phyloP scores from a whole-genome alignment of 176 grass and related monocot species.

The Oryza brachyantha region DNA sequence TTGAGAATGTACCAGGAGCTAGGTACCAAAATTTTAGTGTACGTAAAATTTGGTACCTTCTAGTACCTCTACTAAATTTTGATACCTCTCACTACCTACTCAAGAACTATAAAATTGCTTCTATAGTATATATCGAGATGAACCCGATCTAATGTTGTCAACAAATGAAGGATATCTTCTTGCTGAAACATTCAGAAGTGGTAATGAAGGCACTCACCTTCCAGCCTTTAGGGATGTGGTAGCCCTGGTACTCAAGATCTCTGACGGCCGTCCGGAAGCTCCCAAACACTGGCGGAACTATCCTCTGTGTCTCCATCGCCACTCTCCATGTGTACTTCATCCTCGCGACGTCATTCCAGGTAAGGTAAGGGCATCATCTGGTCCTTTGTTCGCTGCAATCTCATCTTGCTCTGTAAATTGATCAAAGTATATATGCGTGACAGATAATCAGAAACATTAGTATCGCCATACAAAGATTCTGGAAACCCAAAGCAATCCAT shows the following conservation, averaged over 20 bases:
- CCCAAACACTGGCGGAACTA: conserved; percentile 41
- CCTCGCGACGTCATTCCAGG: conserved; percentile 33
- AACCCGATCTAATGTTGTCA: background rate
- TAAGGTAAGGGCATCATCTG: conserved; percentile 6
- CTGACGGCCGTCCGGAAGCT: conserved; percentile 35
- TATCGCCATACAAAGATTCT: too few species aligned
- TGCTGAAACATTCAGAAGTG: too few species aligned
- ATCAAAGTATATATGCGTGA: background rate
- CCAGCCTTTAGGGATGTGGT: conserved; percentile 47
- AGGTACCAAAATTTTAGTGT: too few species aligned
- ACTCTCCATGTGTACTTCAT: conserved; percentile 52
- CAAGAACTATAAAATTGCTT: too few species aligned
- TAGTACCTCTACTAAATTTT: too few species aligned
- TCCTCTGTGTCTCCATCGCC: conserved; percentile 41
- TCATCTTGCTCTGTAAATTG: conserved; percentile 24
- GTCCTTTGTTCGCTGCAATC: background rate
- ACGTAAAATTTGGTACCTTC: too few species aligned
- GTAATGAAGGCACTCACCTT: conserved; percentile 16
- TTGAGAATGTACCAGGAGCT: too few species aligned
- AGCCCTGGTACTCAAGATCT: conserved; percentile 37
- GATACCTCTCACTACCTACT: too few species aligned
- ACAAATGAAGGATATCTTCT: background rate
- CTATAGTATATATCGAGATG: too few species aligned
- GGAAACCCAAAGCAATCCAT: too few species aligned
- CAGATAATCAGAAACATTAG: too few species aligned